Evolutionary conservation across 202 grass and related monocot genomes (phyloP), one percentile per base, ranked within the genome.

Genomic region (Brachypodium distachyon): DNA sequence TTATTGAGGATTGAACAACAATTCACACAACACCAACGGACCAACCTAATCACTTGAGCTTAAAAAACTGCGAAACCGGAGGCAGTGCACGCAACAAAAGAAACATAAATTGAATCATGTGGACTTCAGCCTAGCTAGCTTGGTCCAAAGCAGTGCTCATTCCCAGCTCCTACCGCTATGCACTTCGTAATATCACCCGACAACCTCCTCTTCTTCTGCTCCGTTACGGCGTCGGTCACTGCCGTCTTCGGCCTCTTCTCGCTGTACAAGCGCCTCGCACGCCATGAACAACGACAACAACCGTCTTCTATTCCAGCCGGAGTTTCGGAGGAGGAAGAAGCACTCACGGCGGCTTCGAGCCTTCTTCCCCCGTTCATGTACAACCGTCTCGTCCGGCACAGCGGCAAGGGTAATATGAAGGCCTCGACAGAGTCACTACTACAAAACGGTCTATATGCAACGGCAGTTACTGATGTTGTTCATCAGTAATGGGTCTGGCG

Each of bases 151-250:
- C 43, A 36, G 32, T 42, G 5, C 5, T 14, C 34, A 3, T 22
- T 25, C n/a, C 51, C 18, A 21, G 44, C 42, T 53, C 44, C 41
- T 53, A 22, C 5, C 7, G 18, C 22, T 0, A 78, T 73, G 85
- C 74, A 38, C 0, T 52, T 83, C 42, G 68, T 41, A 0, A 29
- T 83, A 74, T 79, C 80, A 22, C 85, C 74, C 0, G 85, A 74
- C 68, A 87, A 6, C 43, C 80, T 83, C 80, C 59, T 73, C 74
- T 74, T 79, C 74, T 79, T 83, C 74, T 87, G 68, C 67, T 72
- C 67, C n/a, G 52, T 38, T 34, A 9, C 34, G 14, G 67, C 74
- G 42, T 67, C 60, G 7, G 67, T 27, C 1, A 75, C 60, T 12
- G 67, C 79, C 6, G 41, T 40, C 27, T 79, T 83, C 21, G 34